Evolutionary conservation across 257 asterid genomes (phyloP).

Genomic region (Jacaranda copaia): DNA sequence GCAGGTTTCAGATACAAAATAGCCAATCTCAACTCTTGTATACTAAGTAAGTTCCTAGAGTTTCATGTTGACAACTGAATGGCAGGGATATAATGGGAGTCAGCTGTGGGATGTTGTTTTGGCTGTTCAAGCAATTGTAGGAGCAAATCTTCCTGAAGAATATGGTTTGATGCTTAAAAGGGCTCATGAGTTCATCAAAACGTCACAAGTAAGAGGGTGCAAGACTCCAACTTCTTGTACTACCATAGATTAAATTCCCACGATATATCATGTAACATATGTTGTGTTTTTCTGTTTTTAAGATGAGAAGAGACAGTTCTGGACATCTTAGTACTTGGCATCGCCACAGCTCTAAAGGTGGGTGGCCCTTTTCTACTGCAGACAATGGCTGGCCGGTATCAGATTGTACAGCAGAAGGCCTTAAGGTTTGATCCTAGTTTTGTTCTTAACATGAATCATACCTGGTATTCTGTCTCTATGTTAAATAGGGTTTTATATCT

Average conservation of each 20-base stretch:
- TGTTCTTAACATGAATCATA: too few relatives aligned
- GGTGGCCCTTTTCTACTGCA: conserved; percentile 76
- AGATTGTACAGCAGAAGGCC: conserved; percentile 80
- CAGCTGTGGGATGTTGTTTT: conserved; percentile 76
- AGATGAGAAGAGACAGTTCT: conserved; percentile 50
- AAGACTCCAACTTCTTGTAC: neutral
- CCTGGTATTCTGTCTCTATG: too few relatives aligned
- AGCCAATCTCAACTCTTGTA: neutral
- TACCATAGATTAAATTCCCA: neutral
- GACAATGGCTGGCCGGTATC: conserved; percentile 80
- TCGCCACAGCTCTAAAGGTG: conserved; percentile 76
- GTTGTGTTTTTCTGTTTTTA: neutral
- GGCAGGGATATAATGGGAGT: conserved; percentile 80
- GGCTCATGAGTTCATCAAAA: conserved; percentile 67
- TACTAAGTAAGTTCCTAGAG: neutral
- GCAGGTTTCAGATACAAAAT: conserved; percentile 49
- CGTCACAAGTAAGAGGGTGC: conserved; percentile 57
- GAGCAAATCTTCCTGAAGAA: conserved; percentile 56
- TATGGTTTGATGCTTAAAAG: conserved; percentile 54
- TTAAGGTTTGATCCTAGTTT: conserved; percentile 48
- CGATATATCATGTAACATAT: neutral
- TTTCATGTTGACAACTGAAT: conserved; percentile 4
- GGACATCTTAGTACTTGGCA: conserved; percentile 54
- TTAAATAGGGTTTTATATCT: neutral
- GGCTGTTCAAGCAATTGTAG: conserved; percentile 67